A percentile compares a stretch with the other conserved stretches of the same genome.
Evolutionary conservation across 352 stramenopile species (phyloP).

Genomic region (Pythium volutum): DNA sequence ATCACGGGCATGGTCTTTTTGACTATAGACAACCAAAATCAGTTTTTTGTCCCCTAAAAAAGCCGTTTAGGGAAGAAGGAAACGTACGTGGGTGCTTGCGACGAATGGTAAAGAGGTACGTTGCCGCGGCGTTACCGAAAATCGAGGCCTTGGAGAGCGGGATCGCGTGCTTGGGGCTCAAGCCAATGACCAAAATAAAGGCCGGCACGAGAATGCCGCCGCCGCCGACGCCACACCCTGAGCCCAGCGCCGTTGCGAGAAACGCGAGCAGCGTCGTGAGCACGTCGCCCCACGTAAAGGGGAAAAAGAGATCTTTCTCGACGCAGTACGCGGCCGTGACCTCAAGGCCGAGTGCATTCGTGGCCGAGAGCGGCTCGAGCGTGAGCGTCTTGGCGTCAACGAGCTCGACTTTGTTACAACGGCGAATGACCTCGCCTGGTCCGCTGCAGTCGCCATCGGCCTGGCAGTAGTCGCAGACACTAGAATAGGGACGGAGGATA

Average conservation of each 20-base stretch:
- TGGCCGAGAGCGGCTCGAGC: conserved; percentile 31
- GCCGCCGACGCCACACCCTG: conserved; percentile 90
- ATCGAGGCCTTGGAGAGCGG: conserved; percentile 97
- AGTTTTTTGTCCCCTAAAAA: background rate
- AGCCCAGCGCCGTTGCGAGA: conserved; percentile 85
- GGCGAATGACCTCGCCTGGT: conserved; percentile 46
- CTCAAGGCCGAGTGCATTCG: conserved; percentile 30
- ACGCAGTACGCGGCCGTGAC: conserved; percentile 61
- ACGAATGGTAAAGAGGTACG: conserved; percentile 91
- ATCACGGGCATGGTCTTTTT: conserved; percentile 92
- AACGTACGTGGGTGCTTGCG: conserved; percentile 90
- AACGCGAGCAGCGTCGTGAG: conserved; percentile 70
- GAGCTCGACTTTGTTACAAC: conserved; percentile 48
- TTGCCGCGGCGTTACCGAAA: conserved; percentile 94
- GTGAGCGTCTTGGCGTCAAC: conserved; percentile 34
- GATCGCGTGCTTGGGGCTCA: conserved; percentile 95
- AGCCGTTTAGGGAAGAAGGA: too few relatives aligned
- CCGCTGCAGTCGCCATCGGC: conserved; percentile 57
- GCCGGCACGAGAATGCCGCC: conserved; percentile 96
- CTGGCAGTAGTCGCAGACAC: conserved; percentile 68
- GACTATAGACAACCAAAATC: conserved; percentile 22
- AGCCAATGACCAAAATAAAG: conserved; percentile 94
- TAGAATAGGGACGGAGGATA: conserved; percentile 9
- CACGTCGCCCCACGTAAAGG: conserved; percentile 68
- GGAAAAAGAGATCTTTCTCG: conserved; percentile 79